Conservation (phyloP, 495 filamentous ascomycete genomes). For the Tuber magnatum region DNA sequence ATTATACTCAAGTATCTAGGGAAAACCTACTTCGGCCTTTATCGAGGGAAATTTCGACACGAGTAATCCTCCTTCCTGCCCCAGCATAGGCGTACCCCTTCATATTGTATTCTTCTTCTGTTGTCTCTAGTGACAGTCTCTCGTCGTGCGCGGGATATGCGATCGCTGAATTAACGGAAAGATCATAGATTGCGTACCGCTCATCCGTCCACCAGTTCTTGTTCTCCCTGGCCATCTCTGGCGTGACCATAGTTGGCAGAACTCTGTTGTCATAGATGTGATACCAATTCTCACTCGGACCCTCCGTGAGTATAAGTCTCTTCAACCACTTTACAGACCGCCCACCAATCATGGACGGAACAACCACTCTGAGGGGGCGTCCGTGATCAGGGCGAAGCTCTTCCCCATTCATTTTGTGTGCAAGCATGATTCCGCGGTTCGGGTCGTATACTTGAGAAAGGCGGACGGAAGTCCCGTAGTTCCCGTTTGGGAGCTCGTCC, state of each 20-base stretch:
- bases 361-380: constrained; percentile 71
- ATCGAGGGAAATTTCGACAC: constrained; percentile 80
- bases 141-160: constrained; percentile 81
- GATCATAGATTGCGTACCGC: constrained; percentile 88
- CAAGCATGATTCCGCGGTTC: constrained; percentile 79
- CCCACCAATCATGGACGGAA: constrained; percentile 90
- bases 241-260: constrained; percentile 77
- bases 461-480: constrained; percentile 84
- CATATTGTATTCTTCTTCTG: constrained; percentile 49
- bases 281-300: constrained; percentile 91
- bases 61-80: constrained; percentile 74
- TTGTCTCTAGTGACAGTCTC: constrained; percentile 48
- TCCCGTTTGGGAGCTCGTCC: constrained; percentile 81
- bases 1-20: not conserved
- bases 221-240: constrained; percentile 69
- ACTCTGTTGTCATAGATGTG: constrained; percentile 94
- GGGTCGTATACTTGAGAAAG: constrained; percentile 83
- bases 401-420: constrained; percentile 91
- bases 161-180: constrained; percentile 79
- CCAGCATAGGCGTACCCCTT: constrained; percentile 87
- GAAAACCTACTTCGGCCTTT: constrained; percentile 54
- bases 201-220: constrained; percentile 84
- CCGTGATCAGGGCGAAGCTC: constrained; percentile 79
- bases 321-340: constrained; percentile 95
- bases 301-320: constrained; percentile 66